Percentiles rank a stretch among this genome's conserved stretches.
phyloP scores from a whole-genome alignment of 345 rosid genomes.

The Euclidium syriacum region DNA sequence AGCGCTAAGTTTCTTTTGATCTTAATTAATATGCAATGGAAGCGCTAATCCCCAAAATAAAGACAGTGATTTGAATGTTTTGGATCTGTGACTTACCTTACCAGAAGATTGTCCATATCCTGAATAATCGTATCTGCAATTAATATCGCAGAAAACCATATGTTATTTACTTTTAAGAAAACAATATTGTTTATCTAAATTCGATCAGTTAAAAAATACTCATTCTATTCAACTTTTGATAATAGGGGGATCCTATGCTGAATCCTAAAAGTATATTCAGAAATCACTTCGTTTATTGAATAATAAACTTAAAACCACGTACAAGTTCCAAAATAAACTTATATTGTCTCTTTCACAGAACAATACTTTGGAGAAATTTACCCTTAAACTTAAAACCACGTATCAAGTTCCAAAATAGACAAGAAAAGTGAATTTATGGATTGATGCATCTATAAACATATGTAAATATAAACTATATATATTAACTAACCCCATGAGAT shows the following conservation, averaged over 20 bases:
- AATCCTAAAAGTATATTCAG: background rate
- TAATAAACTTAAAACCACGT: no score
- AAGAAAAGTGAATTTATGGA: background rate
- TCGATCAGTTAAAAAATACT: background rate
- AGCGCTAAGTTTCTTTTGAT: background rate
- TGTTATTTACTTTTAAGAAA: background rate
- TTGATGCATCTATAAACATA: background rate
- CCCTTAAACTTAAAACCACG: background rate
- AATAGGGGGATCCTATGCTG: background rate
- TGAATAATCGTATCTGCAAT: constrained; percentile 78
- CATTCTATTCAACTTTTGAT: background rate
- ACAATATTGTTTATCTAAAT: background rate
- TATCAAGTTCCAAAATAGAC: background rate
- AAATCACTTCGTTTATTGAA: no score
- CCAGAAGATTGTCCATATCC: constrained; percentile 91
- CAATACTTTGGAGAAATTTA: background rate
- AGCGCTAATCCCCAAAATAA: background rate
- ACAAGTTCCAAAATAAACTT: no score
- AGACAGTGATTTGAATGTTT: background rate
- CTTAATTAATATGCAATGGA: background rate
- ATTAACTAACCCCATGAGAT: constrained; percentile 69
- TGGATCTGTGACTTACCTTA: constrained; percentile 48
- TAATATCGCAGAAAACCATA: background rate
- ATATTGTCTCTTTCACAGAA: background rate
- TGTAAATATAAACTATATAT: background rate